A percentile compares a stretch with the other conserved stretches of the same genome.
These are phyloP conservation scores for Scedosporium aurantiacum DNA, from an alignment of 2,329 filamentous ascomycete species.

Conservation along the genomic window DNA sequence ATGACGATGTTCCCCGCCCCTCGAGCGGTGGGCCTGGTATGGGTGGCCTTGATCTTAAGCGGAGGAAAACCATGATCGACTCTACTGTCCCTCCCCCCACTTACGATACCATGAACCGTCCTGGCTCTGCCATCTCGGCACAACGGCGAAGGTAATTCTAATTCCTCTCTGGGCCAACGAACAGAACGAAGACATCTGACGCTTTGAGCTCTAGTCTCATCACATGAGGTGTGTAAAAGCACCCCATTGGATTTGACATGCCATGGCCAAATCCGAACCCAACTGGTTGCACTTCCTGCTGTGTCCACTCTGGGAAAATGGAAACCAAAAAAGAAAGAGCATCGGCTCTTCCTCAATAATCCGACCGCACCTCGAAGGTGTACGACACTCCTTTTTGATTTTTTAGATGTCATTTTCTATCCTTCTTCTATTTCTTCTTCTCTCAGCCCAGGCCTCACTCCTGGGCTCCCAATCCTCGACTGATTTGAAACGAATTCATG, in stretches of 20 bases:
- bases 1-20: constrained; percentile 48
- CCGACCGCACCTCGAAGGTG: background rate
- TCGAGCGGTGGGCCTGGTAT: constrained; percentile 35
- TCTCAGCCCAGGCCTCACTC: background rate
- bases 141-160: constrained; percentile 25
- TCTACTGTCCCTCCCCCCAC: constrained; percentile 36
- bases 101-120: constrained; percentile 39
- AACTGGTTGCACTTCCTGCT: background rate
- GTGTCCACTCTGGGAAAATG: background rate
- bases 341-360: background rate
- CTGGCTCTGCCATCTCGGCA: constrained; percentile 32
- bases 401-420: constrained; percentile 4
- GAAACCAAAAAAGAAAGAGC: background rate
- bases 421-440: background rate
- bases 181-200: constrained; percentile 6
- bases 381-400: constrained; percentile 5
- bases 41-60: constrained; percentile 52
- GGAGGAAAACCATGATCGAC: constrained; percentile 67
- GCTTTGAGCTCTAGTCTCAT: constrained; percentile 8
- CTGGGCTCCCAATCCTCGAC: background rate
- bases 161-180: constrained; percentile 1
- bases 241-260: background rate
- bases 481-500: constrained; percentile 1
- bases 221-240: background rate
- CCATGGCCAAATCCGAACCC: constrained; percentile 2